Percentiles rank a stretch among this genome's conserved stretches.
These are phyloP conservation scores for Suillus subaureus DNA, from an alignment of 768 basidiomycete species.

Conservation along the genomic window DNA sequence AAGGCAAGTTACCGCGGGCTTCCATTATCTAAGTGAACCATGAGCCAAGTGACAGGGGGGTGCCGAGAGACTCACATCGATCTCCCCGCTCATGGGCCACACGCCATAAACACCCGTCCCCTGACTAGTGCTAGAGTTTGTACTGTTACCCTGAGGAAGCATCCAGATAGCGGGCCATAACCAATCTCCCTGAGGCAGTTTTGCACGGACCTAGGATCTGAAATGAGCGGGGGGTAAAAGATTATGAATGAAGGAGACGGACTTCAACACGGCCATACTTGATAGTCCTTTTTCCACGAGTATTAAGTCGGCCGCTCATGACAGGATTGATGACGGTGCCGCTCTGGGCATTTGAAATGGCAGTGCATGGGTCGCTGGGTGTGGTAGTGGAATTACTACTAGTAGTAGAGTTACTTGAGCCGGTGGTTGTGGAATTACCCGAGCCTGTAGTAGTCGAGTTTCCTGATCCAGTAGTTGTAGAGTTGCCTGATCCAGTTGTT, in stretches of 20 bases:
- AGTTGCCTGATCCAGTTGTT: slow-evolving; percentile 10
- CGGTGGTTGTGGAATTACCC: slow-evolving; percentile 11
- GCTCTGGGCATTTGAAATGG: slow-evolving; percentile 36
- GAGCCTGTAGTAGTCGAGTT: slow-evolving; percentile 22
- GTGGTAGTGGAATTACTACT: slow-evolving; percentile 20
- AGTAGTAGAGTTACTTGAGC: slow-evolving; percentile 12
- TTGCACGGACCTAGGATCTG: slow-evolving; percentile 51
- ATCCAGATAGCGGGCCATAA: slow-evolving; percentile 36
- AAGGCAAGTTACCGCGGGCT: slow-evolving; percentile 51
- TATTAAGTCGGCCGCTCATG: slow-evolving; percentile 55
- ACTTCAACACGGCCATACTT: slow-evolving; percentile 62
- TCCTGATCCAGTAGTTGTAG: slow-evolving; percentile 14
- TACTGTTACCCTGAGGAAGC: slow-evolving; percentile 29
- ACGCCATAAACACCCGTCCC: slow-evolving; percentile 28
- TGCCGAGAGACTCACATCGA: slow-evolving; percentile 51
- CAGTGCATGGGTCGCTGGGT: slow-evolving; percentile 45
- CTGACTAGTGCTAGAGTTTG: slow-evolving; percentile 9
- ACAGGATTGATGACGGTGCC: slow-evolving; percentile 52
- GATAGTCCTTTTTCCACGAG: slow-evolving; percentile 48
- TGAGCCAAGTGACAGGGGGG: neutral
- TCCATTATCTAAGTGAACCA: slow-evolving; percentile 46
- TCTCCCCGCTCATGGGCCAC: slow-evolving; percentile 61
- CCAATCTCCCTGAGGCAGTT: slow-evolving; percentile 57
- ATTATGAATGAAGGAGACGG: neutral
- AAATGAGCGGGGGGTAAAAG: neutral